phyloP scores from a whole-genome alignment of 257 asterid species.

The Leonotis leonurus region DNA sequence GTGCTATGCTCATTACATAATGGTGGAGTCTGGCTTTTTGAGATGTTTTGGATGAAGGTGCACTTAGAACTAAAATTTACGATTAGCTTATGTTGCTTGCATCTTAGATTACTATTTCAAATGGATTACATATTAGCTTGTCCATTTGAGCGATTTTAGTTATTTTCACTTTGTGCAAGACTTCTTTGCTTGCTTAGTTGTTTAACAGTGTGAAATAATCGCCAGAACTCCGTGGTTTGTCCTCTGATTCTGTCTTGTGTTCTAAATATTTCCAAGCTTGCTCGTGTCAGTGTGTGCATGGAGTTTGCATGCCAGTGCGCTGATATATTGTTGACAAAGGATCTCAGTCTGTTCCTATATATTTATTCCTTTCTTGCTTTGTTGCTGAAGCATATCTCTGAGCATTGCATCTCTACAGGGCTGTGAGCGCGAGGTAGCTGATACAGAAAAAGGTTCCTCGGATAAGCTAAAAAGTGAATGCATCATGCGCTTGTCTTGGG shows the following conservation, averaged over 20 bases:
- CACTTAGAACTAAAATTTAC: not conserved
- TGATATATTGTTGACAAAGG: not conserved
- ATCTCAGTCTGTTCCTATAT: not conserved
- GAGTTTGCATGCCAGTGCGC: slow-evolving; percentile 8
- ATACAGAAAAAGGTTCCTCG: slow-evolving; percentile 68
- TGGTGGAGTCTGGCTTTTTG: not conserved
- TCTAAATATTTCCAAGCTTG: not conserved
- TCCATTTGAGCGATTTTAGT: not conserved
- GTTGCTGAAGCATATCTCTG: slow-evolving; percentile 11
- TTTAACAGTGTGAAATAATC: not conserved
- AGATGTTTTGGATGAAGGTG: not conserved
- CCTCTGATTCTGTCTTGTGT: not conserved
- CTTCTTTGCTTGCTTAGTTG: not conserved
- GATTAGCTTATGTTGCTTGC: not conserved
- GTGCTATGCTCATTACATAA: slow-evolving; percentile 1
- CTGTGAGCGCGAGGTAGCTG: slow-evolving; percentile 89
- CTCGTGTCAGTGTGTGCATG: not conserved
- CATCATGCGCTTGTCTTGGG: slow-evolving; percentile 95
- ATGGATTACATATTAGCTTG: not conserved
- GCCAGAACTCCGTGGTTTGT: not conserved
- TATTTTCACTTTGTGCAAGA: not conserved
- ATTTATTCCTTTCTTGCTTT: not conserved
- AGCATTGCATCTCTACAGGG: slow-evolving; percentile 46
- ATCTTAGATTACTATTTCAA: not conserved
- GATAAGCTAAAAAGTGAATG: slow-evolving; percentile 68